A percentile compares a stretch with the other conserved stretches of the same genome.
Evolutionary conservation across 441 rosid genomes (phyloP).

Genomic region (Euphorbia celastroides): DNA sequence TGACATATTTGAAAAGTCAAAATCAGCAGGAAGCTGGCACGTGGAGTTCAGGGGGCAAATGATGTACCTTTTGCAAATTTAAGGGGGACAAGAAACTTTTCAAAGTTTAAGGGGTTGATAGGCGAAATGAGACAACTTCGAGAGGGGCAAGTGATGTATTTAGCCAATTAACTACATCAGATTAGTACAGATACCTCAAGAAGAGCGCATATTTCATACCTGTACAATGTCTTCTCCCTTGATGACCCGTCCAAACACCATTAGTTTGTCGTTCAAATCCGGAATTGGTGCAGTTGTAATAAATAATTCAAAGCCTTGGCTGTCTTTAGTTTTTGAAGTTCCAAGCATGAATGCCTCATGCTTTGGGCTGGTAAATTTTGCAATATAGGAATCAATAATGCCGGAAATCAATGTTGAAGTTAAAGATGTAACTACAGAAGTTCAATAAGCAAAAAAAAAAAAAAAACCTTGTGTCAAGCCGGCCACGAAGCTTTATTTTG

Average conservation of each 20-base stretch:
- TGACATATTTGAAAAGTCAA: no score
- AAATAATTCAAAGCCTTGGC: constrained; percentile 58
- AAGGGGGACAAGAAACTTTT: no score
- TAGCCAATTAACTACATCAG: no score
- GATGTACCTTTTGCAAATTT: no score
- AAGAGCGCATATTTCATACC: constrained; percentile 34
- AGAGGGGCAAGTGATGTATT: no score
- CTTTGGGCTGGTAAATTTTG: constrained; percentile 47
- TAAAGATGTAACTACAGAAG: constrained; percentile 6
- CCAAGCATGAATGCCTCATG: constrained; percentile 91
- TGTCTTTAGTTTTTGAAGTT: constrained; percentile 54
- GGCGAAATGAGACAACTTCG: no score
- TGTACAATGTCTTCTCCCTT: constrained; percentile 88
- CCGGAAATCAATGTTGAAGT: neutral
- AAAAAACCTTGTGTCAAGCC: constrained; percentile 50
- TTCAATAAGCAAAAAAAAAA: neutral
- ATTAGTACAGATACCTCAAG: neutral
- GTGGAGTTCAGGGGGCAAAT: no score
- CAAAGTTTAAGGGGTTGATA: no score
- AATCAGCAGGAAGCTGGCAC: no score
- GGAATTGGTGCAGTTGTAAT: constrained; percentile 92
- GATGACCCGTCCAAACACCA: constrained; percentile 73
- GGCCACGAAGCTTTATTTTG: constrained; percentile 60
- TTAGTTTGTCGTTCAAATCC: constrained; percentile 61
- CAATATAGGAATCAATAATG: constrained; percentile 5